Percentiles rank a stretch among this genome's conserved stretches.
Evolutionary conservation across 2,329 filamentous ascomycete genomes (phyloP).

Genomic region (Diaporthe longicolla): DNA sequence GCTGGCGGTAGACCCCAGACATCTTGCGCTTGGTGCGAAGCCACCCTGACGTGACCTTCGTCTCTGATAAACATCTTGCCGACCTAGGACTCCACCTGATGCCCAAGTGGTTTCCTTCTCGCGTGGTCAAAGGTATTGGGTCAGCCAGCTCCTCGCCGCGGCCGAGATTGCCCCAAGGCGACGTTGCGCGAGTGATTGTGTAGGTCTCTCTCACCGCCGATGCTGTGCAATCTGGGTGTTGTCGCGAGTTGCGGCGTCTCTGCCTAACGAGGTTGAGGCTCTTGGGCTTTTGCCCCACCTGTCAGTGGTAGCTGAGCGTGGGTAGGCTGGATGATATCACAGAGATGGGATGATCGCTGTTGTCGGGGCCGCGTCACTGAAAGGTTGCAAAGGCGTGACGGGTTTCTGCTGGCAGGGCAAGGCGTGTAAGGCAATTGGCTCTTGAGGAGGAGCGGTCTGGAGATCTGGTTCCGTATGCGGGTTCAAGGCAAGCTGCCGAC

Average conservation of each 20-base stretch:
- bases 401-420: not conserved
- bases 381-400: not conserved
- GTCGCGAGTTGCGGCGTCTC: not conserved
- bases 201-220: slow-evolving; percentile 29
- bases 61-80: slow-evolving; percentile 15
- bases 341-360: slow-evolving; percentile 16
- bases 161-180: not conserved
- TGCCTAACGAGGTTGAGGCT: not conserved
- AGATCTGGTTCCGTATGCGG: slow-evolving; percentile 36
- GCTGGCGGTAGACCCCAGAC: not conserved
- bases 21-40: not conserved
- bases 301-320: not conserved
- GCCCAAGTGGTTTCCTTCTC: not conserved
- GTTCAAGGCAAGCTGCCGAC: slow-evolving; percentile 34
- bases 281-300: not conserved
- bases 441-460: slow-evolving; percentile 12
- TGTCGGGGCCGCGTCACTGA: not conserved
- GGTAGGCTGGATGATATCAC: not conserved
- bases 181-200: slow-evolving; percentile 24
- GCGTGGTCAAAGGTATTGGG: too few relatives aligned
- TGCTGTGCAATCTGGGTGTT: not conserved
- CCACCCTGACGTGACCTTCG: not conserved
- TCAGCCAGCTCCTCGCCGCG: slow-evolving; percentile 1
- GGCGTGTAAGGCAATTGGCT: not conserved
- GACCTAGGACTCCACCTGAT: not conserved